Percentiles rank a stretch among this genome's conserved stretches.
Evolutionary conservation across 192 early-diverging fungal species (phyloP).

Genomic region (Coemansia sp.): DNA sequence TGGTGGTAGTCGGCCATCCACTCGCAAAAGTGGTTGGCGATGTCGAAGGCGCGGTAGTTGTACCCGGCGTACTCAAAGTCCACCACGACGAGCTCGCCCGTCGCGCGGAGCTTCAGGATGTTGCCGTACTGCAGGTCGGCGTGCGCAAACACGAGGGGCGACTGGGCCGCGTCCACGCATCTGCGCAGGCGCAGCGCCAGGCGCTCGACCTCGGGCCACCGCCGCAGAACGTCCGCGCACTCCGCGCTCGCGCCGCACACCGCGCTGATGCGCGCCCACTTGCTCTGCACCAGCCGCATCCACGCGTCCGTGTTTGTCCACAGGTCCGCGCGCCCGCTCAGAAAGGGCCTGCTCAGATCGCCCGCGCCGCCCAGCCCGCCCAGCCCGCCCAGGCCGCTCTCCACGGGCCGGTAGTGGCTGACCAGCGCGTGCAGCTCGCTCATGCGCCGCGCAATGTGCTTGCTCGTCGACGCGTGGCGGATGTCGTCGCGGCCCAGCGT

Average conservation of each 20-base stretch:
- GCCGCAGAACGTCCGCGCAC: conserved; percentile 28
- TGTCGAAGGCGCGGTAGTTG: conserved; percentile 75
- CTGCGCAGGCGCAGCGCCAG: conserved; percentile 52
- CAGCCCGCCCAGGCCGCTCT: conserved; percentile 68
- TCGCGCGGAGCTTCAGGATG: conserved; percentile 64
- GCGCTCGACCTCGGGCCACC: conserved; percentile 23
- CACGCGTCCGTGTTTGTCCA: conserved; percentile 70
- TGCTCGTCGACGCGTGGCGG: conserved; percentile 58
- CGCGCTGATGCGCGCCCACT: conserved; percentile 17
- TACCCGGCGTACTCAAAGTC: conserved; percentile 85
- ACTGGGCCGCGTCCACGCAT: conserved; percentile 54
- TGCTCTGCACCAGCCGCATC: conserved; percentile 45
- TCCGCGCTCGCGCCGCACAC: conserved; percentile 14
- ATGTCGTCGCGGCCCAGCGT: conserved; percentile 73
- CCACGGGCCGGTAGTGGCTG: conserved; percentile 62
- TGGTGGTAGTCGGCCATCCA: conserved; percentile 82
- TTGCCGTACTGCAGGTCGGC: conserved; percentile 91
- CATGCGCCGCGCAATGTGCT: conserved; percentile 71
- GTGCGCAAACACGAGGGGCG: conserved; percentile 85
- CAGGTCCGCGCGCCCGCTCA: conserved; percentile 55
- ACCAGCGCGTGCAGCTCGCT: conserved; percentile 71
- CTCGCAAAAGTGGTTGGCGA: conserved; percentile 84
- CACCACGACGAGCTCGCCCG: conserved; percentile 66
- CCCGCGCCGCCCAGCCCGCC: conserved; percentile 54
- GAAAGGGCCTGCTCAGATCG: background rate